Percentiles rank a stretch among this genome's conserved stretches.
Conservation (phyloP, 2,329 filamentous ascomycete species). For the Cladobotryum mycophilum region DNA sequence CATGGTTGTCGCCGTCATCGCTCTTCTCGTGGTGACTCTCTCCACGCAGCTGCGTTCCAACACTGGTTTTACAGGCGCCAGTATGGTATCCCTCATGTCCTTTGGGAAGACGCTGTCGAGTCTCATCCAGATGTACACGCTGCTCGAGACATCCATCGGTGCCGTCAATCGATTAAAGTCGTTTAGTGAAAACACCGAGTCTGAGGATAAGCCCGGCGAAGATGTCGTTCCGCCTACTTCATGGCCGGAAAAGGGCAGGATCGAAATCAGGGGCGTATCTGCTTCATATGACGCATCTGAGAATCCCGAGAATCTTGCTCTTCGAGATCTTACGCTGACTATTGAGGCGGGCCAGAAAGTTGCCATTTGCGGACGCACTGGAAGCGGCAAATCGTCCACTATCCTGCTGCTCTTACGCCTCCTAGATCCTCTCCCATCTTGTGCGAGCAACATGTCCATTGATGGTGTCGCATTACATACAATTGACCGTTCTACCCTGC, state of each 20-base stretch:
- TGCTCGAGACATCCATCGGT: slow-evolving; percentile 7
- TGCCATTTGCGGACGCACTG: slow-evolving; percentile 32
- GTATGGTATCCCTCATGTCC: slow-evolving; percentile 5
- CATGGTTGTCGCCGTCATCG: slow-evolving; percentile 6
- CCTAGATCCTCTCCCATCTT: slow-evolving; percentile 30
- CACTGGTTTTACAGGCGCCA: slow-evolving; percentile 1
- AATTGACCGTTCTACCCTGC: slow-evolving; percentile 37
- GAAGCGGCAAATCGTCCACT: slow-evolving; percentile 38
- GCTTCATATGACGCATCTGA: slow-evolving; percentile 23
- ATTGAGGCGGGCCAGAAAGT: slow-evolving; percentile 28
- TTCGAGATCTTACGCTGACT: slow-evolving; percentile 22
- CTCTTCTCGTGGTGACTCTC: slow-evolving; percentile 10
- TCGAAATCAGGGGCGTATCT: slow-evolving; percentile 26
- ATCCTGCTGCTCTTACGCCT: slow-evolving; percentile 36
- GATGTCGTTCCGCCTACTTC: slow-evolving; percentile 4
- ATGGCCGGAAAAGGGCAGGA: slow-evolving; percentile 27
- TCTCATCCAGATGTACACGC: slow-evolving; percentile 4
- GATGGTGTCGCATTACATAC: slow-evolving; percentile 32
- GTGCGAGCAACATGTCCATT: slow-evolving; percentile 30
- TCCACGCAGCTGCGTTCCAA: slow-evolving; percentile 4
- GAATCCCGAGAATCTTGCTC: slow-evolving; percentile 15
- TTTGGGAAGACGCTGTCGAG: slow-evolving; percentile 1
- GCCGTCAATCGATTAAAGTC: slow-evolving; percentile 8
- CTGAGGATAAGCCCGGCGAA: slow-evolving; percentile 4
- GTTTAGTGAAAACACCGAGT: slow-evolving; percentile 18